phyloP scores from a whole-genome alignment of 1,284 basidiomycete species.

The Bondarzewia mesenterica region DNA sequence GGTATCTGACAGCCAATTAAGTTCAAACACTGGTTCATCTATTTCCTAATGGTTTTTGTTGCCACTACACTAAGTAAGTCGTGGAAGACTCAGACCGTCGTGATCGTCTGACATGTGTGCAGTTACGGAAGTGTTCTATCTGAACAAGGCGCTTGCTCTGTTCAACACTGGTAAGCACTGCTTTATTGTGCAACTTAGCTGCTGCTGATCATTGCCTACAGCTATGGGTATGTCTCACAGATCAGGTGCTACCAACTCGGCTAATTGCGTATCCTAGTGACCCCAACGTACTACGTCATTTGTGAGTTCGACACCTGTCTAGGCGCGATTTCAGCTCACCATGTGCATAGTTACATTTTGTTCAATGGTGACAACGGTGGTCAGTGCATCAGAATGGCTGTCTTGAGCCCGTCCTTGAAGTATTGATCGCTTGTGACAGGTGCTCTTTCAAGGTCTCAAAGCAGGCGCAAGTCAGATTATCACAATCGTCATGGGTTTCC shows the following conservation, averaged over 20 bases:
- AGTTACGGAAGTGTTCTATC: conserved; percentile 91
- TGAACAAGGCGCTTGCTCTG: conserved; percentile 93
- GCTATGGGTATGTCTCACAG: conserved; percentile 13
- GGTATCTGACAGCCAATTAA: conserved; percentile 16
- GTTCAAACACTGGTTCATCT: conserved; percentile 82
- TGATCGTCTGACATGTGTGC: conserved; percentile 15
- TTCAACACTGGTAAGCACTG: conserved; percentile 76
- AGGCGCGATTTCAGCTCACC: conserved; percentile 12
- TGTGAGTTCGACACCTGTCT: conserved; percentile 35
- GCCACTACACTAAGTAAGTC: conserved; percentile 69
- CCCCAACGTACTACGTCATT: conserved; percentile 84
- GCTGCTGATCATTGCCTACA: conserved; percentile 2
- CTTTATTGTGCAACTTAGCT: not conserved
- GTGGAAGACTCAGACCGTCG: conserved; percentile 32
- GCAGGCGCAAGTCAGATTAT: conserved; percentile 73
- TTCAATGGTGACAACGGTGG: conserved; percentile 82
- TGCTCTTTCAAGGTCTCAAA: conserved; percentile 87
- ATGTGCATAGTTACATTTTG: conserved; percentile 65
- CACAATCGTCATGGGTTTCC: conserved; percentile 88
- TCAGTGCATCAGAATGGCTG: conserved; percentile 21
- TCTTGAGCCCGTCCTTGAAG: not conserved
- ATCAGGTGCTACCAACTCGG: conserved; percentile 5
- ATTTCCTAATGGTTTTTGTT: conserved; percentile 83
- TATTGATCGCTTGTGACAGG: conserved; percentile 27
- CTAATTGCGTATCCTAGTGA: conserved; percentile 41